These are phyloP conservation scores for Effrenium voratum DNA, from an alignment of 73 alveolate genomes.

Conservation along the genomic window DNA sequence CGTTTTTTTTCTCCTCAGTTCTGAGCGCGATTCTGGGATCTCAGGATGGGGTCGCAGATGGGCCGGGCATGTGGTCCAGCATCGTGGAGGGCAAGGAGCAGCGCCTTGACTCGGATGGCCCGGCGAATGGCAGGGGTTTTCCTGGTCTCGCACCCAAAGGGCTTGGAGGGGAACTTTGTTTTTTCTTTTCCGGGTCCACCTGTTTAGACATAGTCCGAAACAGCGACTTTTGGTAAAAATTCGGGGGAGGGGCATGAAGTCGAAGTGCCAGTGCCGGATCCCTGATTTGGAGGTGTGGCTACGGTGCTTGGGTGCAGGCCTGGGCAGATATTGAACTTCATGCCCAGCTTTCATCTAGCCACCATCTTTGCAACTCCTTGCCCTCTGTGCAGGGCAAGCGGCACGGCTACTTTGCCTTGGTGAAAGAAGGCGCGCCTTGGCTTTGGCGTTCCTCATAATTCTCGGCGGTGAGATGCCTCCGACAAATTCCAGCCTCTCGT, in stretches of 20 bases:
- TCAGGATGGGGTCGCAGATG: constrained; percentile 74
- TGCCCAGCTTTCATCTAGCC: too few species aligned
- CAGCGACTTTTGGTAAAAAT: too few species aligned
- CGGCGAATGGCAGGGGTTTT: neutral
- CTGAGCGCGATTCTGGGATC: too few species aligned
- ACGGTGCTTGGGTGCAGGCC: constrained; percentile 77
- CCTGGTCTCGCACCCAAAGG: neutral
- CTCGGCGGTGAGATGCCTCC: neutral
- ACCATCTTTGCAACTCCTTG: too few species aligned
- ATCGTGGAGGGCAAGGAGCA: constrained; percentile 66
- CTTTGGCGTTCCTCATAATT: too few species aligned
- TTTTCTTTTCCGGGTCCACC: too few species aligned
- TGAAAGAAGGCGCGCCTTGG: constrained; percentile 45
- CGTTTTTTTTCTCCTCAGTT: too few species aligned
- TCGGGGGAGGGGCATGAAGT: too few species aligned
- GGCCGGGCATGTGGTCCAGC: constrained; percentile 93
- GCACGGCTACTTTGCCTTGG: constrained; percentile 82
- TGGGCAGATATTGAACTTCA: neutral
- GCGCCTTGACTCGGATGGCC: neutral
- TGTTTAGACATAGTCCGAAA: too few species aligned
- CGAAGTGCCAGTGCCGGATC: too few species aligned
- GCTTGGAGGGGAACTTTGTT: too few species aligned
- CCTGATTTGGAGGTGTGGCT: constrained; percentile 92
- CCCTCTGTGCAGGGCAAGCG: constrained; percentile 93
- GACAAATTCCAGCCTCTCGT: neutral